Percentiles rank a stretch among this genome's conserved stretches.
Evolutionary conservation across 148 eudicot species (phyloP).

Genomic region (Diospyros lotus): DNA sequence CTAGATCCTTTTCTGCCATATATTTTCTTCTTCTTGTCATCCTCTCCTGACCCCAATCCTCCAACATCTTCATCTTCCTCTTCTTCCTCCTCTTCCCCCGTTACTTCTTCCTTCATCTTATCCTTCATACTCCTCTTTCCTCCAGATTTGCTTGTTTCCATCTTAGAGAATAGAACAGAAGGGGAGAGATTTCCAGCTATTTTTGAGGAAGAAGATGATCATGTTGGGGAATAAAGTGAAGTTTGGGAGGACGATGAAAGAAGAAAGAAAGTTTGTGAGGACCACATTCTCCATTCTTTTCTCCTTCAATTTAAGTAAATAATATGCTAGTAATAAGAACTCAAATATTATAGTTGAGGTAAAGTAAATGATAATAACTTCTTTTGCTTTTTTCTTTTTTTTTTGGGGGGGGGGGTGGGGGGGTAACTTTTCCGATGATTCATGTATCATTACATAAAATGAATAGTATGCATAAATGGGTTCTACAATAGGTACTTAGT

Average conservation of each 20-base stretch:
- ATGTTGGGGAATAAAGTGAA: constrained; percentile 11
- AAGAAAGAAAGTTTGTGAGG: constrained; percentile 22
- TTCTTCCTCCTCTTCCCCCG: constrained; percentile 25
- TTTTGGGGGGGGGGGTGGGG: too few species aligned
- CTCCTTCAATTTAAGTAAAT: constrained; percentile 3
- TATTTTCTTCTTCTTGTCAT: constrained; percentile 24
- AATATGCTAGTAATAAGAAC: too few species aligned
- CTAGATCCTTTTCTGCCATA: constrained; percentile 18
- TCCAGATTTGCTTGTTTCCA: constrained; percentile 32
- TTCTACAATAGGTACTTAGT: background rate
- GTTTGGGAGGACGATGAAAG: constrained; percentile 6
- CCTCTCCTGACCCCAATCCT: constrained; percentile 18
- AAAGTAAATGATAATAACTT: too few species aligned
- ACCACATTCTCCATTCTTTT: constrained; percentile 35
- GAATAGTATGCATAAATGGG: background rate
- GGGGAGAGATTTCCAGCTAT: constrained; percentile 5
- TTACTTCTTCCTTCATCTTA: constrained; percentile 18
- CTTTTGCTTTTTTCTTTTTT: too few species aligned
- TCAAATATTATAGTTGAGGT: too few species aligned
- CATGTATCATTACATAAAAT: background rate
- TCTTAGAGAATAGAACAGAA: constrained; percentile 10
- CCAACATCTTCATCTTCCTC: constrained; percentile 17
- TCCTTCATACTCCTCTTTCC: constrained; percentile 25
- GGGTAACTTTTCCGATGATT: too few species aligned
- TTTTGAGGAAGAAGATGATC: constrained; percentile 5